Percentiles rank a stretch among this genome's conserved stretches.
Evolutionary conservation across 139 green algal genomes (phyloP).

Genomic region (Chlamydomonas applanata): DNA sequence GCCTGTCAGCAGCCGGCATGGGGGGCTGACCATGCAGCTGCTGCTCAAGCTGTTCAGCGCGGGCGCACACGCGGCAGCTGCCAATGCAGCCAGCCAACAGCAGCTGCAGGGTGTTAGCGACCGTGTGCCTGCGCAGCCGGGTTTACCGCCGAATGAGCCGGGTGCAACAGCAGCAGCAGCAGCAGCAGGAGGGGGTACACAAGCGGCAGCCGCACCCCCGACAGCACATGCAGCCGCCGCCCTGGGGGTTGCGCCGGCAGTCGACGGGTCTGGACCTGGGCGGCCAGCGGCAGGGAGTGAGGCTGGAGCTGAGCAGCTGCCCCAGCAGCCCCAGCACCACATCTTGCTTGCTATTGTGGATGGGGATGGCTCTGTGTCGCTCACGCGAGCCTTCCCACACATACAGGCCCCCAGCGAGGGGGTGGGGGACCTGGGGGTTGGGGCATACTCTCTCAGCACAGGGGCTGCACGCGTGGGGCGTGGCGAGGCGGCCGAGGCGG

Average conservation of each 20-base stretch:
- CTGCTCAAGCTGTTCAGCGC: constrained; percentile 22
- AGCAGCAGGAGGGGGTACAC: neutral
- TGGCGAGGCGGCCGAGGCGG: no score
- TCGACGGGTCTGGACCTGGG: neutral
- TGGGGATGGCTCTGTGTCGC: constrained; percentile 41
- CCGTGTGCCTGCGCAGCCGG: neutral
- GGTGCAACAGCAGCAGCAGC: neutral
- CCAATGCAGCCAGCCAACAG: no score
- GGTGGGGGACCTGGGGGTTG: constrained; percentile 16
- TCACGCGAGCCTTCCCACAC: constrained; percentile 39
- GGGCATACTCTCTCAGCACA: no score
- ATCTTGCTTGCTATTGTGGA: constrained; percentile 39
- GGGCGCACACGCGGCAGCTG: neutral
- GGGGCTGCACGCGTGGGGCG: no score
- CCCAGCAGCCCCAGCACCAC: constrained; percentile 7
- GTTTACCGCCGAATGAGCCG: neutral
- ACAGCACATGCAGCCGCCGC: neutral
- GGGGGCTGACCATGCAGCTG: constrained; percentile 10
- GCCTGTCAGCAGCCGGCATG: constrained; percentile 39
- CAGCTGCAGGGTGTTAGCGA: no score
- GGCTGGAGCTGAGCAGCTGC: neutral
- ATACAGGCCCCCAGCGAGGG: constrained; percentile 44
- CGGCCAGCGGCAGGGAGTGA: neutral
- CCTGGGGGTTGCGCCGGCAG: neutral
- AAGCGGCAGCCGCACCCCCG: neutral